A percentile compares a stretch with the other conserved stretches of the same genome.
These are phyloP conservation scores for Sonneratia alba DNA, from an alignment of 345 rosid species.

Conservation along the genomic window DNA sequence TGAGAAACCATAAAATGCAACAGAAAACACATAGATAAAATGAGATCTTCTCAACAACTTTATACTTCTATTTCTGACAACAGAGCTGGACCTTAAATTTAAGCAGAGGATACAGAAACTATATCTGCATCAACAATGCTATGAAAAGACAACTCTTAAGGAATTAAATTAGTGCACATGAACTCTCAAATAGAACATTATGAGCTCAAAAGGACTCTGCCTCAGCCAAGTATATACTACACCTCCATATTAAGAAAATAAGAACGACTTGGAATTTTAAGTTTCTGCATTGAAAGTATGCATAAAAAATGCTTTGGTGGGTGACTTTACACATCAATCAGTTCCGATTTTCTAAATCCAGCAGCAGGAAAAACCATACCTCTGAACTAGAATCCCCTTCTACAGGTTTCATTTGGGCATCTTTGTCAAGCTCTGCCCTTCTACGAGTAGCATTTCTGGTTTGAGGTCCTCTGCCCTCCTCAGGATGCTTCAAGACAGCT, in stretches of 20 bases:
- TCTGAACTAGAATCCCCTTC: constrained; percentile 83
- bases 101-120: too few species aligned
- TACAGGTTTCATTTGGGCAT: constrained; percentile 56
- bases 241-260: too few species aligned
- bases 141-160: too few species aligned
- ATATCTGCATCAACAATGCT: too few species aligned
- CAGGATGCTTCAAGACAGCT: constrained; percentile 80
- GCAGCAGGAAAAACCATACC: constrained; percentile 30
- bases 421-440: constrained; percentile 74
- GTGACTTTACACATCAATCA: not conserved
- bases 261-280: too few species aligned
- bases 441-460: constrained; percentile 90
- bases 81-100: too few species aligned
- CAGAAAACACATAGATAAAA: not conserved
- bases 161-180: too few species aligned
- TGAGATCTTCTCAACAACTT: not conserved
- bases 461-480: constrained; percentile 80
- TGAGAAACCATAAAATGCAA: not conserved
- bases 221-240: too few species aligned
- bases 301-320: too few species aligned
- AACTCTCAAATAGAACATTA: too few species aligned
- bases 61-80: not conserved
- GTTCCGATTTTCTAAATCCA: not conserved
- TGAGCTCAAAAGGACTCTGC: too few species aligned
- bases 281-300: too few species aligned